Conservation (phyloP, 176 grass and related monocot genomes). For the Luzula sylvatica region DNA sequence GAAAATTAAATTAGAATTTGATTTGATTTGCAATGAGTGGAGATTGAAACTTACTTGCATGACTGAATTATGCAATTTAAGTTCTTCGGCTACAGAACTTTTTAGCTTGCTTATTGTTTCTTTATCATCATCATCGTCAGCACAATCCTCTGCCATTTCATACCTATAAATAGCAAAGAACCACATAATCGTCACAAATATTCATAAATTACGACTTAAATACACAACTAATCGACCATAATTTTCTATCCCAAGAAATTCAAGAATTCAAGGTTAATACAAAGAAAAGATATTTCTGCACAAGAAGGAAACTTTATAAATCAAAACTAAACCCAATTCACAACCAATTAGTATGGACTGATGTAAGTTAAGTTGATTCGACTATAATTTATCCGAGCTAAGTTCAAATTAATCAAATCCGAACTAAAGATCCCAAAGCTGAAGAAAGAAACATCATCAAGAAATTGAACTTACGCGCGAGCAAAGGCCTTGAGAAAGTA, state of each 20-base stretch:
- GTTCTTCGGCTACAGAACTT: slow-evolving; percentile 43
- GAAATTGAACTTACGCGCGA: slow-evolving; percentile 42
- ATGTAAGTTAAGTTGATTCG: not conserved
- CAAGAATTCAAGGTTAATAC: not conserved
- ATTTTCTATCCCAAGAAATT: not conserved
- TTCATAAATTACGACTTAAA: no score
- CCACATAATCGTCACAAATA: not conserved
- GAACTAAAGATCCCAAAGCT: not conserved
- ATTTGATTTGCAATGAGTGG: not conserved
- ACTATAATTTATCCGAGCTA: not conserved
- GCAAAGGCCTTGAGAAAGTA: slow-evolving; percentile 81
- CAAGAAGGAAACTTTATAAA: slow-evolving; percentile 4
- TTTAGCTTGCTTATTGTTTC: slow-evolving; percentile 47
- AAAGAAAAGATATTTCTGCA: not conserved
- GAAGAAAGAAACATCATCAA: not conserved
- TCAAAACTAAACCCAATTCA: not conserved
- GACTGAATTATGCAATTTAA: slow-evolving; percentile 59
- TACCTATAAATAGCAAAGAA: slow-evolving; percentile 35
- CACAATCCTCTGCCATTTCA: slow-evolving; percentile 81
- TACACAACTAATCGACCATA: not conserved
- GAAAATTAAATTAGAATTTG: slow-evolving; percentile 4
- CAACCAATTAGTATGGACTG: not conserved
- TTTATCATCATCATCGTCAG: slow-evolving; percentile 88
- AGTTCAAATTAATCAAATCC: slow-evolving; percentile 7
- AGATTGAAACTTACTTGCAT: slow-evolving; percentile 36